phyloP scores from a whole-genome alignment of 371 early-diverging fungal species.

The Neoconidiobolus thromboides region DNA sequence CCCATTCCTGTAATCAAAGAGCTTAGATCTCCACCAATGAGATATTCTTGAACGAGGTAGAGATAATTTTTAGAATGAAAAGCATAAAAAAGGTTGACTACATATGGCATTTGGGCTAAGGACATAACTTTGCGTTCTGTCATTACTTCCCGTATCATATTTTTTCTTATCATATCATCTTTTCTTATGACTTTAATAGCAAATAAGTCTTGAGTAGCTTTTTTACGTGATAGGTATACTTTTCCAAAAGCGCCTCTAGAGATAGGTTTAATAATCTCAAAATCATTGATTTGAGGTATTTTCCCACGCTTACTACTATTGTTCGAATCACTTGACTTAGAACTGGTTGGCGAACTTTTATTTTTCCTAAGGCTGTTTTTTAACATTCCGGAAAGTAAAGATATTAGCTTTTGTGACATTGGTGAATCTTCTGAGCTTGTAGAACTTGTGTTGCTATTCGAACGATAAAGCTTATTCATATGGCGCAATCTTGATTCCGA shows the following conservation, averaged over 20 bases:
- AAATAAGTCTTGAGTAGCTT: constrained; percentile 64
- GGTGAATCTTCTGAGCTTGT: background rate
- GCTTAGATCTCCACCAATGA: constrained; percentile 90
- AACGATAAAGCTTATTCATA: background rate
- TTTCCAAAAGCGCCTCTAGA: constrained; percentile 71
- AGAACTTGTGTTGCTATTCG: background rate
- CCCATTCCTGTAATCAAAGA: constrained; percentile 58
- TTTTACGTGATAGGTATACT: constrained; percentile 70
- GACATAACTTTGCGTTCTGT: constrained; percentile 79
- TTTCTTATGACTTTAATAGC: constrained; percentile 88
- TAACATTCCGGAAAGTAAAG: constrained; percentile 1
- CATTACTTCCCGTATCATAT: constrained; percentile 83
- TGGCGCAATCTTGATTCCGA: background rate
- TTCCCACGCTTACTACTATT: background rate
- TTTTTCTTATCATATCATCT: constrained; percentile 76
- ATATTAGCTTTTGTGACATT: background rate
- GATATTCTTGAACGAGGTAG: constrained; percentile 84
- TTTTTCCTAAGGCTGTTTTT: background rate
- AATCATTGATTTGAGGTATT: constrained; percentile 61
- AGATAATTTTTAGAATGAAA: constrained; percentile 80
- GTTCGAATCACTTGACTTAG: background rate
- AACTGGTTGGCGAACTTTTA: background rate
- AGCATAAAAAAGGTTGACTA: constrained; percentile 77
- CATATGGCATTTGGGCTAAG: constrained; percentile 70
- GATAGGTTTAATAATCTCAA: constrained; percentile 71